phyloP scores from a whole-genome alignment of 2,329 filamentous ascomycete genomes.

The Chaetothyriales sp. region DNA sequence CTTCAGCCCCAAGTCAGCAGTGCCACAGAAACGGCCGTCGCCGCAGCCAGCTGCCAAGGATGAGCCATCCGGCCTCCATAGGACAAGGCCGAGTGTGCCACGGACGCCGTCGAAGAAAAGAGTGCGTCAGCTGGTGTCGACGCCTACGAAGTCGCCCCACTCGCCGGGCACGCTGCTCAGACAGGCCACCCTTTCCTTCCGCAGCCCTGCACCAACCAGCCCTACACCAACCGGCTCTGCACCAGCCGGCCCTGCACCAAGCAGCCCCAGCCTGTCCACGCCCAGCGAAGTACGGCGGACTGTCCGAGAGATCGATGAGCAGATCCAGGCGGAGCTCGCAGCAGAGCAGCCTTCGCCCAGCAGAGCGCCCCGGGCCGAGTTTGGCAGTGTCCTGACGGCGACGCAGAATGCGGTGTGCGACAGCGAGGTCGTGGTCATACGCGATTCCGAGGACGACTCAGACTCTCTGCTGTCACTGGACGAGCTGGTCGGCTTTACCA shows the following conservation, averaged over 20 bases:
- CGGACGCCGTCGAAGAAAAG: conserved; percentile 1
- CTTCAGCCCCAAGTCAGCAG: conserved; percentile 10
- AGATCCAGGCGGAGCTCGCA: conserved; percentile 2
- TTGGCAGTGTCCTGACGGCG: conserved; percentile 14
- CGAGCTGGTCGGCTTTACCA: conserved; percentile 31
- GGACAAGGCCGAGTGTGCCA: not conserved
- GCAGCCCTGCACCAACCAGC: not conserved
- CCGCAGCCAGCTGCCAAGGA: conserved; percentile 8
- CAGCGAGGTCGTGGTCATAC: conserved; percentile 39
- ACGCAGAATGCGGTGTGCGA: conserved; percentile 44
- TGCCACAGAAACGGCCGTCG: conserved; percentile 18
- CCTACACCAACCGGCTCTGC: too few relatives aligned
- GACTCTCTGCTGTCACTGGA: conserved; percentile 44
- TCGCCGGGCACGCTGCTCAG: conserved; percentile 5
- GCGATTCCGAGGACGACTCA: conserved; percentile 57
- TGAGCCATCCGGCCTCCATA: conserved; percentile 13
- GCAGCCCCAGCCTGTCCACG: not conserved
- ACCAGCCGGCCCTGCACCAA: too few relatives aligned
- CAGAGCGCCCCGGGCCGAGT: conserved; percentile 20
- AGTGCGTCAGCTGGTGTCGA: conserved; percentile 1
- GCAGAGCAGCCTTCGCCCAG: not conserved
- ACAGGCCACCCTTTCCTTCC: not conserved
- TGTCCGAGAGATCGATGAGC: conserved; percentile 7
- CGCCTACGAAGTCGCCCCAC: conserved; percentile 4
- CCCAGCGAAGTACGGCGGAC: not conserved